Base-by-base conservation (phyloP, 208 protist genomes). In the Trypanosoma lewisi region DNA sequence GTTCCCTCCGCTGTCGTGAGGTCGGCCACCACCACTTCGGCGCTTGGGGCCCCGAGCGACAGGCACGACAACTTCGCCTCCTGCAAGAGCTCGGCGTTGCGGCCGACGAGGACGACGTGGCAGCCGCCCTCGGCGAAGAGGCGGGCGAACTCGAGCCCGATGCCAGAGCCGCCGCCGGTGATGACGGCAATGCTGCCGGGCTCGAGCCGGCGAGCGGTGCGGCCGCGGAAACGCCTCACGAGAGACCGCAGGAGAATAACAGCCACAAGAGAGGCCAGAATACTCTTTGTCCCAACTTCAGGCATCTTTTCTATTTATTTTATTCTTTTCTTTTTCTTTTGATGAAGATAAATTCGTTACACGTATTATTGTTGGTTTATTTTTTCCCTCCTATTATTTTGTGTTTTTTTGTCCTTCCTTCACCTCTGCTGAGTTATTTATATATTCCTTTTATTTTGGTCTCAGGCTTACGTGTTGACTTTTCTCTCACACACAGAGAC, bases 21-120 rank as follows among this genome's bases (percentile, higher is more conserved):
- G 74, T 94, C 87, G 1, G 84, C 79, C 2, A 78, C 67, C 17
- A 91, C 70, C 61, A 67, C 70, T 55, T 86, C 70, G n/a, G 63
- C 75, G 4, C 63, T 57, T n/a, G 77, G 73, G 8, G 87, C 76
- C 2, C 87, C 87, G 1, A 65, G 69, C 30, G 63, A 54, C 42
- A 48, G 33, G 57, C 87, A 94, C 4, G 41, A 60, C 31, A 48
- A 60, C 21, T 65, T 70, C 12, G 83, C 83, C 14, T 30, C 21
- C 34, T 57, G 30, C 49, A 94, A 70, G 14, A 74, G 70, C 0
- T 31, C 45, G 33, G 59, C 67, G 28, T 91, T 85, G 27, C 88
- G 82, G 30, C 88, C 88, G 4, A 91, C 81, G n/a, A 94, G 68
- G 9, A 92, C 70, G 28, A 94, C 76, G 23, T 79, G 57, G 63